phyloP scores from a whole-genome alignment of 495 filamentous ascomycete species.

The Venustampulla echinocandica region DNA sequence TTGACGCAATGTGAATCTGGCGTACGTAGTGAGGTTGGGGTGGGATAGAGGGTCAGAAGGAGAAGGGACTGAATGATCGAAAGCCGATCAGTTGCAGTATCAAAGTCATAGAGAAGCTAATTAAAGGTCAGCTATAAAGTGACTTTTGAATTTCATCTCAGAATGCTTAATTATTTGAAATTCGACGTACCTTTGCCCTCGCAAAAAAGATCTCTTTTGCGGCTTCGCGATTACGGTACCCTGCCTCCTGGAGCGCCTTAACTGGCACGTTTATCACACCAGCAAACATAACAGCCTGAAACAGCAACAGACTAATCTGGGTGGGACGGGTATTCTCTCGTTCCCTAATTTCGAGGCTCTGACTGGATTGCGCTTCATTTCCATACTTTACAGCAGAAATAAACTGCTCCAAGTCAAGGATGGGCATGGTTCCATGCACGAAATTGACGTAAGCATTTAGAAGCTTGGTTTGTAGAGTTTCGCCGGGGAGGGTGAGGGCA shows the following conservation, averaged over 20 bases:
- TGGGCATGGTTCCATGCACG: constrained; percentile 79
- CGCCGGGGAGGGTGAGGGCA: constrained; percentile 57
- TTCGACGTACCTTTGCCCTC: constrained; percentile 49
- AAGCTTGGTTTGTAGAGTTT: constrained; percentile 56
- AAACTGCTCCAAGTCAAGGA: constrained; percentile 67
- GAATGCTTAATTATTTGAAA: too few relatives aligned
- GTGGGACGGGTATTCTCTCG: background rate
- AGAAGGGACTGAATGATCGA: constrained; percentile 69
- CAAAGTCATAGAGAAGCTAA: constrained; percentile 64
- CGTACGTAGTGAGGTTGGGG: constrained; percentile 53
- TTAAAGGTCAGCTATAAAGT: background rate
- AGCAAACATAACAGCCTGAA: constrained; percentile 69
- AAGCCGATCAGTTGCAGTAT: constrained; percentile 73
- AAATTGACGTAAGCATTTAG: constrained; percentile 68
- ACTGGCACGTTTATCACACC: constrained; percentile 47
- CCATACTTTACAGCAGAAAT: constrained; percentile 50
- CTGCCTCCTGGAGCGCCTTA: constrained; percentile 54
- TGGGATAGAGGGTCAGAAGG: constrained; percentile 81
- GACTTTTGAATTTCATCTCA: too few relatives aligned
- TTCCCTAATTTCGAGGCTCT: constrained; percentile 31
- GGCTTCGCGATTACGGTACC: constrained; percentile 56
- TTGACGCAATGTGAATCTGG: constrained; percentile 30
- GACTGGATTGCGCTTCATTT: constrained; percentile 26
- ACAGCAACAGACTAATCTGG: constrained; percentile 64
- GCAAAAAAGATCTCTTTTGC: constrained; percentile 70